Evolutionary conservation across 2,329 filamentous ascomycete species (phyloP), one percentile per base, ranked within the genome.

Genomic region (Tolypocladium paradoxum): DNA sequence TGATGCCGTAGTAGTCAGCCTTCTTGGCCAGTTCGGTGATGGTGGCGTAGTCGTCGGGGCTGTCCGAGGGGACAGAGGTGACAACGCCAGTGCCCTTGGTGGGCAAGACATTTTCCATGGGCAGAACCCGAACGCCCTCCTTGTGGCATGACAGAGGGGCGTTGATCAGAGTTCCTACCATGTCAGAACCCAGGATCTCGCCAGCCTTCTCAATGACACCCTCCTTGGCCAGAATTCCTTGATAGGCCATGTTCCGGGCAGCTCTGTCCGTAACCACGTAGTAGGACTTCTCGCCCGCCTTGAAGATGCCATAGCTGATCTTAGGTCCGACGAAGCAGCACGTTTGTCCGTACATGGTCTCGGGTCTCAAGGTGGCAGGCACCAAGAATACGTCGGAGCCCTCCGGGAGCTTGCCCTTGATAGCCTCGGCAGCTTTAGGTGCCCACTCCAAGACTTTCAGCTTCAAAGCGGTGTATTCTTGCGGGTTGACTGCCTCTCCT

Each of bases 301-400:
- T 88, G 78, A 89, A 96, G 57, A 99, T 74, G 50, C 92, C 92
- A 64, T 99, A 99, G 46, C 78, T 82, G 64, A 97, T 87, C 65
- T 87, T 88, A 11, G 93, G 92, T 4, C 90, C 89, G 48, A 99
- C 89, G 62, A 97, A 99, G 69, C 91, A 96, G 73, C 89, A 95
- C 4, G 85, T 95, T 71, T 97, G 93, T 40, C 95, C 95, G 67
- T 97, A 99, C 92, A 99, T 97, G 36, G 93, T 99, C 76, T 99
- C 93, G 2, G 93, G 90, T 57, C 93, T 81, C 56, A 99, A 79
- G 53, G 93, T 97, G 18, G 93, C 93, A 14, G 93, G 88, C 14
- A 97, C 83, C 63, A 97, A 87, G 74, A 86, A 97, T 53, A 96
- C 85, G 56, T 87, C 87, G 47, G 88, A 85, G 58, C 81, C 83